phyloP scores from a whole-genome alignment of 1,139 yeast species.

The Scheffersomyces insectosa region DNA sequence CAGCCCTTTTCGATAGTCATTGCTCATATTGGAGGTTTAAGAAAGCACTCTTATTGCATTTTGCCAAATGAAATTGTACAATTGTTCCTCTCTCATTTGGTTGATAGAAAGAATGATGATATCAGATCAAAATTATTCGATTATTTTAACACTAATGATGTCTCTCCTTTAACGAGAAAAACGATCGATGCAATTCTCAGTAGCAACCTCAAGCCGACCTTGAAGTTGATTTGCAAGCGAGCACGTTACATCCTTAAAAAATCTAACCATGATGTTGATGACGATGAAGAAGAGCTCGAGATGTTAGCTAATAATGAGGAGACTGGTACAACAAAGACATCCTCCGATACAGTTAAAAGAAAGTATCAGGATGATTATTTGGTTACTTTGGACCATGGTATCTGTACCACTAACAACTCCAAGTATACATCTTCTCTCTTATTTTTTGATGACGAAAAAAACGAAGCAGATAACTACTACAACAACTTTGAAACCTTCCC shows the following conservation, averaged over 20 bases:
- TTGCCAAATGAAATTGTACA: slow-evolving; percentile 37
- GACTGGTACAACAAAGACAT: background rate
- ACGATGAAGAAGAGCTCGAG: slow-evolving; percentile 5
- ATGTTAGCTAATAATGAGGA: background rate
- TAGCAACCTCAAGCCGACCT: slow-evolving; percentile 48
- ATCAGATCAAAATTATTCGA: slow-evolving; percentile 5
- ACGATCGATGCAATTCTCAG: slow-evolving; percentile 40
- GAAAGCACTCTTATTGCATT: slow-evolving; percentile 42
- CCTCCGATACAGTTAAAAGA: slow-evolving; percentile 2
- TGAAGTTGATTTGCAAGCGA: slow-evolving; percentile 46
- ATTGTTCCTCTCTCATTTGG: slow-evolving; percentile 26
- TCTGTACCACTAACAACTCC: slow-evolving; percentile 34
- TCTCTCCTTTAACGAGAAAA: slow-evolving; percentile 24
- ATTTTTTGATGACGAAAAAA: slow-evolving; percentile 9
- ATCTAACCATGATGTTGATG: slow-evolving; percentile 20
- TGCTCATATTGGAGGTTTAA: slow-evolving; percentile 43
- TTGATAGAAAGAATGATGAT: slow-evolving; percentile 17
- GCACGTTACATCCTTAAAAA: slow-evolving; percentile 46
- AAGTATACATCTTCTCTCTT: slow-evolving; percentile 16
- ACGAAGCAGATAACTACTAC: slow-evolving; percentile 3
- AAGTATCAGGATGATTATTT: slow-evolving; percentile 38
- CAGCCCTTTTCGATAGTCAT: slow-evolving; percentile 30
- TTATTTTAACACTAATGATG: slow-evolving; percentile 14
- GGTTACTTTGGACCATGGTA: slow-evolving; percentile 35
- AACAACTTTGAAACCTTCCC: slow-evolving; percentile 36